These are phyloP conservation scores for Phytophthora colocasiae DNA, from an alignment of 352 stramenopile species.

Conservation along the genomic window DNA sequence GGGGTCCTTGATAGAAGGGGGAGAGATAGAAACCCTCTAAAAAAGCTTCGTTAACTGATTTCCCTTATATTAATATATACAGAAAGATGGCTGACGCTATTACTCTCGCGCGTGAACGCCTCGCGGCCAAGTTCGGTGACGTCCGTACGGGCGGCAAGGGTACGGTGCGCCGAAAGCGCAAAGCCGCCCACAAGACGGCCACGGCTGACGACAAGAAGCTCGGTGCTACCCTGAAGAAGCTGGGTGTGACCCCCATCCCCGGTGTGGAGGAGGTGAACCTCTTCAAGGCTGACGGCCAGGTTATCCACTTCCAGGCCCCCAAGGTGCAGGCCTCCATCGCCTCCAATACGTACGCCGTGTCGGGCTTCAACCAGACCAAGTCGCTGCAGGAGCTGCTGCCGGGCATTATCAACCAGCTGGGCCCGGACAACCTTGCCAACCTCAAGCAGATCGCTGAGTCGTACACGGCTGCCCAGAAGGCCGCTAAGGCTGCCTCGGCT, in stretches of 20 bases:
- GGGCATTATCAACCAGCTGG: conserved; percentile 98
- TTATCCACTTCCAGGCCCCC: conserved; percentile 98
- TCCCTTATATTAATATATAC: neutral
- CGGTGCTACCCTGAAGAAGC: conserved; percentile 96
- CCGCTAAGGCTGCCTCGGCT: conserved; percentile 71
- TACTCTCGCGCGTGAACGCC: conserved; percentile 86
- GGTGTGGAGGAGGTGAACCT: conserved; percentile 99
- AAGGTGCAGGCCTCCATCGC: conserved; percentile 98
- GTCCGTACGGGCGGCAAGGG: conserved; percentile 97
- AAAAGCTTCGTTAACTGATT: neutral
- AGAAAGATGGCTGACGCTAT: conserved; percentile 90
- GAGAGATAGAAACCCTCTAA: neutral
- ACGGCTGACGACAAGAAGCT: conserved; percentile 98
- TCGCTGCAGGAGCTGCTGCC: conserved; percentile 97
- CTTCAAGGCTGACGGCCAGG: conserved; percentile 99
- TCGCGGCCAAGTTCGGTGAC: conserved; percentile 88
- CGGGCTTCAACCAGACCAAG: conserved; percentile 95
- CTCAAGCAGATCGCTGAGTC: conserved; percentile 95
- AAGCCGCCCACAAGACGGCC: conserved; percentile 92
- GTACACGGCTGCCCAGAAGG: conserved; percentile 82
- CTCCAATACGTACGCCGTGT: conserved; percentile 99
- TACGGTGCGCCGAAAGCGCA: conserved; percentile 96
- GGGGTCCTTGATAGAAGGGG: neutral
- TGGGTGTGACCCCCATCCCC: conserved; percentile 98
- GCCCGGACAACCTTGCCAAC: conserved; percentile 97